phyloP scores from a whole-genome alignment of 768 basidiomycete species.

The Lactarius evosmus region DNA sequence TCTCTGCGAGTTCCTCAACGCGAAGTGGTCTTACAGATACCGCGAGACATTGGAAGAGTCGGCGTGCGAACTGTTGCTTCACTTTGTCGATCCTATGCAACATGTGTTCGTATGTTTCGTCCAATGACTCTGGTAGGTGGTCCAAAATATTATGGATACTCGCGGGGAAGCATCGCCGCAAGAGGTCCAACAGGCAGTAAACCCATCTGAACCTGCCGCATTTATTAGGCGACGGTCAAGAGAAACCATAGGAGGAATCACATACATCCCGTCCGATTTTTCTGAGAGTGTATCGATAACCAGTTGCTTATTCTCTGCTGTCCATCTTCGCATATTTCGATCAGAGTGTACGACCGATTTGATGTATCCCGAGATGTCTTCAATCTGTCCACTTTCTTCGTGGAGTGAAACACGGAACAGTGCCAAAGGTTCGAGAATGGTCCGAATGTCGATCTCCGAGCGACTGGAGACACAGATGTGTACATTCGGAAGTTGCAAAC shows the following conservation, averaged over 20 bases:
- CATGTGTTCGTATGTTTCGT: neutral
- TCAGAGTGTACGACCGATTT: neutral
- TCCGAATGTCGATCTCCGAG: neutral
- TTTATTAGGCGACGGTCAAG: neutral
- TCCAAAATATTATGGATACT: conserved; percentile 1
- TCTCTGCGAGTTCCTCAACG: neutral
- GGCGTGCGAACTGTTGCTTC: neutral
- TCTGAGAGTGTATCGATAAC: conserved; percentile 2
- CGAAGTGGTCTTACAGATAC: conserved; percentile 11
- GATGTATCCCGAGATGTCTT: conserved; percentile 5
- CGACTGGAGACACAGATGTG: conserved; percentile 7
- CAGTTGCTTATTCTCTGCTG: neutral
- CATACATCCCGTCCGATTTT: conserved; percentile 3
- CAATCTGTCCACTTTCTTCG: neutral
- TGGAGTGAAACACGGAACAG: neutral
- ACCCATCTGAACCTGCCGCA: conserved; percentile 8
- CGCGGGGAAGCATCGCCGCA: neutral
- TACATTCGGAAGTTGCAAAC: neutral
- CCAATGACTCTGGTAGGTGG: neutral
- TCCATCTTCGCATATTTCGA: conserved; percentile 6
- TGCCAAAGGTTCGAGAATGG: conserved; percentile 1
- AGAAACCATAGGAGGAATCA: neutral
- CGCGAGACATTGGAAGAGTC: conserved; percentile 4
- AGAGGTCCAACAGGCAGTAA: conserved; percentile 1
- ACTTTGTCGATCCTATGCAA: neutral